Evolutionary conservation across 257 asterid species (phyloP), one percentile per base, ranked within the genome.

Genomic region (Ehretia macrophylla): DNA sequence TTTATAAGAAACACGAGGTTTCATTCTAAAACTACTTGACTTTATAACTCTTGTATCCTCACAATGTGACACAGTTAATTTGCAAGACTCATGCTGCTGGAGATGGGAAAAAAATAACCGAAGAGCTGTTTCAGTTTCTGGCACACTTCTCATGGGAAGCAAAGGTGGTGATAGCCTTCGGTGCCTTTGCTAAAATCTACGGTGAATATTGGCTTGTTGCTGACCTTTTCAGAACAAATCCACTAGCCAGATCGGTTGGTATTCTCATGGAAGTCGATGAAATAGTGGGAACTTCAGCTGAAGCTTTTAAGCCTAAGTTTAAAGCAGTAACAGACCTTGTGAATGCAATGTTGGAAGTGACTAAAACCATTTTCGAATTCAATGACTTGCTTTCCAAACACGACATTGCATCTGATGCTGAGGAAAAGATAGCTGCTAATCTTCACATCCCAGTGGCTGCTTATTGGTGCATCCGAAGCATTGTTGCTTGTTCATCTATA

Each of bases 381-480:
- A 48, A 17, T 48, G 53, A 48, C 18, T 14, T 48, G 21, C 21
- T 48, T 10, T 14, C 18, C 13, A 48, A 48, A 10, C 1, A 16
- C 13, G 3, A 5, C 21, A 48, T 48, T 17, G 3, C 53, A 4
- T 1, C 18, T 16, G 53, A 48, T 48, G 53, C 1, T 48, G 53
- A 5, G 53, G 53, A 48, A 5, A 48, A 4, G 5, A 14, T 48
- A 1, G 18, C 53, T 16, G 5, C 4, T 4, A 17, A 16, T 1
- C 53, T 48, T 48, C 20, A 48, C 21, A 77, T 85, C 32, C 86
- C 94, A n/a, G 71, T 70, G 0, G 85, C 90, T 42, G 83, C 81
- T 58, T 82, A 85, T 13, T 82, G 85, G 89, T 45, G 74, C 72
- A 68, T 80, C n/a, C 74, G 84, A 22, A 74, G 83, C 52, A 71